These are phyloP conservation scores for Pythium biforme DNA, from an alignment of 352 stramenopile genomes.

Conservation along the genomic window DNA sequence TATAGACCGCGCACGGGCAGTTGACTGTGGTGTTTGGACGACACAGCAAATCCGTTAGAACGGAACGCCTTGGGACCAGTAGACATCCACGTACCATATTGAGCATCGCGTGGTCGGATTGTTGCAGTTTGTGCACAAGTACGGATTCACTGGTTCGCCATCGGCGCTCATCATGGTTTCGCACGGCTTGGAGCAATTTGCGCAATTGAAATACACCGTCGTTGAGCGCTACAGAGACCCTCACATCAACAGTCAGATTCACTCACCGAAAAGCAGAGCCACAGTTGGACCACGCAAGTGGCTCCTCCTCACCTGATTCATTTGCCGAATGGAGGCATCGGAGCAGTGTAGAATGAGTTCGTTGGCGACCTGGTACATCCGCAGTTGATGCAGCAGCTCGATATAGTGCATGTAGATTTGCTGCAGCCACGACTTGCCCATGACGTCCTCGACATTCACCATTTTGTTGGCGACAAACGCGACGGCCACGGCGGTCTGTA, in stretches of 20 bases:
- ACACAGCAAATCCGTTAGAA: too few species aligned
- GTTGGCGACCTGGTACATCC: slow-evolving; percentile 87
- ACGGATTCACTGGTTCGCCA: slow-evolving; percentile 29
- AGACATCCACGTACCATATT: slow-evolving; percentile 64
- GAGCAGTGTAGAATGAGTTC: slow-evolving; percentile 83
- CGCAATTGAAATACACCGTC: slow-evolving; percentile 84
- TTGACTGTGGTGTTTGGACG: slow-evolving; percentile 42
- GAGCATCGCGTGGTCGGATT: slow-evolving; percentile 80
- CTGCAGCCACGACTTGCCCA: slow-evolving; percentile 86
- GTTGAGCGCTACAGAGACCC: slow-evolving; percentile 68
- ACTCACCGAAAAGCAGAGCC: too few species aligned
- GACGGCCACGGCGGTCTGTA: slow-evolving; percentile 83
- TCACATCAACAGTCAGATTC: background rate
- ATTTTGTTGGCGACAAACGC: slow-evolving; percentile 69
- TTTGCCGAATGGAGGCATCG: slow-evolving; percentile 86
- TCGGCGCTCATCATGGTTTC: slow-evolving; percentile 36
- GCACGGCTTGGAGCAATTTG: slow-evolving; percentile 71
- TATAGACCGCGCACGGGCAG: slow-evolving; percentile 85
- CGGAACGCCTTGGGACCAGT: background rate
- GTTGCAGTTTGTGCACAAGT: slow-evolving; percentile 66
- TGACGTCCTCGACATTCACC: slow-evolving; percentile 75
- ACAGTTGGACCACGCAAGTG: too few species aligned
- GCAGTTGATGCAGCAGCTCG: slow-evolving; percentile 82
- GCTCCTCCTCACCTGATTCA: slow-evolving; percentile 78
- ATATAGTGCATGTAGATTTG: slow-evolving; percentile 92